Conservation (phyloP, 2,329 filamentous ascomycete genomes). For the Whalleya microplaca region DNA sequence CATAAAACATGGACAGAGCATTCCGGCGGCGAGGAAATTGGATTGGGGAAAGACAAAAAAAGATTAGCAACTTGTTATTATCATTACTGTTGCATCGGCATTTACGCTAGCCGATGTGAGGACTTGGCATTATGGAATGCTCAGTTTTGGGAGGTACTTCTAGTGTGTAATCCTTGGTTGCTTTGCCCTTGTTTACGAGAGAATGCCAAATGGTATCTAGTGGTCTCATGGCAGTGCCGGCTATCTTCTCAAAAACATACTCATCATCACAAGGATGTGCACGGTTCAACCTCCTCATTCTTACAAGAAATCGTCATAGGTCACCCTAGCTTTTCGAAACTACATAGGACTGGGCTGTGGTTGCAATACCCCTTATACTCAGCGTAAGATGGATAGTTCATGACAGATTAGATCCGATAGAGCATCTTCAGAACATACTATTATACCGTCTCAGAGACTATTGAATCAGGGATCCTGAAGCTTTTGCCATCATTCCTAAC, state of each 20-base stretch:
- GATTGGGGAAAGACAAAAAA: background rate
- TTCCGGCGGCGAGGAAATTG: background rate
- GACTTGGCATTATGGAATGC: too few relatives aligned
- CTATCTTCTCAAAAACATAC: background rate
- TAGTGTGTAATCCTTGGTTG: background rate
- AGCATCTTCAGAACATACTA: too few relatives aligned
- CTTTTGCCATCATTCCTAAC: too few relatives aligned
- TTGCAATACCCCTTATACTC: too few relatives aligned
- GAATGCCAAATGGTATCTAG: background rate
- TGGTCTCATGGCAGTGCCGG: conserved; percentile 1
- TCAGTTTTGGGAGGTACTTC: too few relatives aligned
- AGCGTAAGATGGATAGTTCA: too few relatives aligned
- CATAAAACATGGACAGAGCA: background rate
- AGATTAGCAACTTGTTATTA: background rate
- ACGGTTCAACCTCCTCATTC: conserved; percentile 1
- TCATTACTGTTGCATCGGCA: too few relatives aligned
- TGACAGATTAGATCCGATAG: too few relatives aligned
- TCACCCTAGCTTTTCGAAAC: conserved; percentile 8
- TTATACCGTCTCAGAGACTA: too few relatives aligned
- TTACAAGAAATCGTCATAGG: conserved; percentile 18
- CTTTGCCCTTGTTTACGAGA: background rate
- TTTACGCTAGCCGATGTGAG: too few relatives aligned
- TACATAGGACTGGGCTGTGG: too few relatives aligned
- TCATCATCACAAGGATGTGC: background rate
- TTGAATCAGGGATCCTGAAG: too few relatives aligned